phyloP scores from a whole-genome alignment of 148 eudicot species.

The Fagopyrum homotropicum region DNA sequence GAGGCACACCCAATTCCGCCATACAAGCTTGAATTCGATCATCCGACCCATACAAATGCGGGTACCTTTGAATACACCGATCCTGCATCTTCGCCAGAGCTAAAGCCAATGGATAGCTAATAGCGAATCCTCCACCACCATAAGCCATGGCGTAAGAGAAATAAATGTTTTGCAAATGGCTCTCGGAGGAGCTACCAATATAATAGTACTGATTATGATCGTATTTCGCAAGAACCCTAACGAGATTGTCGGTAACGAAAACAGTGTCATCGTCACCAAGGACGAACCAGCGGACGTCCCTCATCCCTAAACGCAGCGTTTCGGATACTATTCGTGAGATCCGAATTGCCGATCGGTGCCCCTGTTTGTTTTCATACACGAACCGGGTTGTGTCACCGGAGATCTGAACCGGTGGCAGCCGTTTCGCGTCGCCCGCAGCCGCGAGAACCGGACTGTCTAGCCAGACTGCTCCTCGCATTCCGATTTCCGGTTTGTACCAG shows the following conservation, averaged over 20 bases:
- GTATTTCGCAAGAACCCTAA: conserved; percentile 53
- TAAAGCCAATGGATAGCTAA: conserved; percentile 32
- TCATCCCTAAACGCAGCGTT: conserved; percentile 44
- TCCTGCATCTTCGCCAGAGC: conserved; percentile 36
- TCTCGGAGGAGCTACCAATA: conserved; percentile 69
- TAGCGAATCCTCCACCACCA: conserved; percentile 92
- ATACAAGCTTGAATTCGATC: conserved; percentile 41
- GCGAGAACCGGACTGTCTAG: conserved; percentile 37
- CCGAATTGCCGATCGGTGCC: conserved; percentile 82
- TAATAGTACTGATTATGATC: conserved; percentile 68
- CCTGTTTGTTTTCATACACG: conserved; percentile 51
- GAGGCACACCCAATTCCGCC: conserved; percentile 38
- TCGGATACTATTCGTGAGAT: conserved; percentile 80
- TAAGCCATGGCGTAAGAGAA: conserved; percentile 90
- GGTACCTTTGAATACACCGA: conserved; percentile 33
- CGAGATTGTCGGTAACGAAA: conserved; percentile 64
- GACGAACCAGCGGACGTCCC: conserved; percentile 71
- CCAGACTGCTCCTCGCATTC: conserved; percentile 73
- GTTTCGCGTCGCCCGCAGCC: neutral
- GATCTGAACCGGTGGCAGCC: conserved; percentile 47
- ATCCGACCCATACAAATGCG: conserved; percentile 36
- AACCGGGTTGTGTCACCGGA: conserved; percentile 59
- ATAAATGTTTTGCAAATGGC: conserved; percentile 75
- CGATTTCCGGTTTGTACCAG: conserved; percentile 48
- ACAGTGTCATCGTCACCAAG: conserved; percentile 91